Evolutionary conservation across 768 basidiomycete species (phyloP).

Genomic region (Trametes sanguinea): DNA sequence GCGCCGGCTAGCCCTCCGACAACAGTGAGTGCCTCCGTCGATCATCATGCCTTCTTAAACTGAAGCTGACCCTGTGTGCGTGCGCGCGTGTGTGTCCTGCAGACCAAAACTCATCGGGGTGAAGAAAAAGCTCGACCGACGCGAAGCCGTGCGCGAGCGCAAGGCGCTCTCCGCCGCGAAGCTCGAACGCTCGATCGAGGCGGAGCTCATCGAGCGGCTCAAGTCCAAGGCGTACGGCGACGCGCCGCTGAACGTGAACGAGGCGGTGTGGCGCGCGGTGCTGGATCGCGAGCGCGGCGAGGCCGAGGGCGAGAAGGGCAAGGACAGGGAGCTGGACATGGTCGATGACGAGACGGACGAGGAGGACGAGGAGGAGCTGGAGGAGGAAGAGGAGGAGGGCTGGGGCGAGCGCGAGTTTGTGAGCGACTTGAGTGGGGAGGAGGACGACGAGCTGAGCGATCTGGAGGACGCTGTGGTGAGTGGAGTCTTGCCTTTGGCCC

Average conservation of each 20-base stretch:
- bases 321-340: slow-evolving; percentile 50
- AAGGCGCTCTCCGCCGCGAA: slow-evolving; percentile 96
- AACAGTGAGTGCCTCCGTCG: slow-evolving; percentile 55
- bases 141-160: slow-evolving; percentile 89
- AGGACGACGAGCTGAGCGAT: slow-evolving; percentile 59
- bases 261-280: slow-evolving; percentile 92
- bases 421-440: slow-evolving; percentile 71
- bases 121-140: slow-evolving; percentile 95
- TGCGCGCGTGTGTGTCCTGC: too few relatives aligned
- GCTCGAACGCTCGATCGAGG: slow-evolving; percentile 92
- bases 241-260: slow-evolving; percentile 96
- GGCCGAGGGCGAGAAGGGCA: slow-evolving; percentile 40
- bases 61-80: too few relatives aligned
- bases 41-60: neutral
- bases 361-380: slow-evolving; percentile 57
- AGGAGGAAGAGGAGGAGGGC: slow-evolving; percentile 54
- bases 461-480: slow-evolving; percentile 69
- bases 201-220: slow-evolving; percentile 92
- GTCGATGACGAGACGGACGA: slow-evolving; percentile 58
- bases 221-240: slow-evolving; percentile 98
- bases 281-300: slow-evolving; percentile 74
- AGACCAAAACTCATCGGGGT: slow-evolving; percentile 94
- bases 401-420: slow-evolving; percentile 77
- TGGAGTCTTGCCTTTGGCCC: slow-evolving; percentile 14
- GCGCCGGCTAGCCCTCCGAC: slow-evolving; percentile 83